A percentile compares a stretch with the other conserved stretches of the same genome.
Conservation (phyloP, 2,329 filamentous ascomycete genomes). For the Geoglossum cookeanum region DNA sequence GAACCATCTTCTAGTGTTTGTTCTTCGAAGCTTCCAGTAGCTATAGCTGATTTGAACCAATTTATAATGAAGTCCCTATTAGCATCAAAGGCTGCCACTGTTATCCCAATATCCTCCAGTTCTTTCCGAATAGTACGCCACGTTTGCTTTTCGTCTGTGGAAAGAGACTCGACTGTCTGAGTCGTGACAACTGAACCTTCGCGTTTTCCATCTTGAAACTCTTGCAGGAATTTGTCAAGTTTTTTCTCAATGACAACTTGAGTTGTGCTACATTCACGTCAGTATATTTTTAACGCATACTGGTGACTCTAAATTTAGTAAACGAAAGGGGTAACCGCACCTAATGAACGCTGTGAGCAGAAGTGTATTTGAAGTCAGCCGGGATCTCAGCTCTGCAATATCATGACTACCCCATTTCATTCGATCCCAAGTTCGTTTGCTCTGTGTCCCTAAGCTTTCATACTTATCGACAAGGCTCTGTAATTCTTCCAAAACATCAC, state of each 20-base stretch:
- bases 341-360: conserved; percentile 13
- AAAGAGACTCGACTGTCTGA: conserved; percentile 7
- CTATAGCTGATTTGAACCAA: conserved; percentile 6
- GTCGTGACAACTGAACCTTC: conserved; percentile 8
- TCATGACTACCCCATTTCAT: conserved; percentile 14
- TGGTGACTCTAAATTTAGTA: neutral
- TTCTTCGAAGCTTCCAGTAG: conserved; percentile 9
- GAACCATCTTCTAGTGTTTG: neutral
- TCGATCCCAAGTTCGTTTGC: conserved; percentile 15
- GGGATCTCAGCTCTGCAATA: conserved; percentile 13
- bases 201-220: conserved; percentile 7
- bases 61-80: conserved; percentile 9
- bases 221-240: conserved; percentile 7
- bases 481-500: conserved; percentile 11
- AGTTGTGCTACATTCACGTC: conserved; percentile 4
- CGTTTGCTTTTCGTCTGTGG: conserved; percentile 5
- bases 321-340: neutral
- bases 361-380: conserved; percentile 13
- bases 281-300: neutral
- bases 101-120: conserved; percentile 11
- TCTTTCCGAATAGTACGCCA: conserved; percentile 10
- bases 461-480: conserved; percentile 12
- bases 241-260: conserved; percentile 7
- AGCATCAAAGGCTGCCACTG: conserved; percentile 7
- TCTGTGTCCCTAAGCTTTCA: conserved; percentile 14